Percentiles rank a stretch among this genome's conserved stretches.
phyloP scores from a whole-genome alignment of 148 eudicot genomes.

The Persicaria maculosa region DNA sequence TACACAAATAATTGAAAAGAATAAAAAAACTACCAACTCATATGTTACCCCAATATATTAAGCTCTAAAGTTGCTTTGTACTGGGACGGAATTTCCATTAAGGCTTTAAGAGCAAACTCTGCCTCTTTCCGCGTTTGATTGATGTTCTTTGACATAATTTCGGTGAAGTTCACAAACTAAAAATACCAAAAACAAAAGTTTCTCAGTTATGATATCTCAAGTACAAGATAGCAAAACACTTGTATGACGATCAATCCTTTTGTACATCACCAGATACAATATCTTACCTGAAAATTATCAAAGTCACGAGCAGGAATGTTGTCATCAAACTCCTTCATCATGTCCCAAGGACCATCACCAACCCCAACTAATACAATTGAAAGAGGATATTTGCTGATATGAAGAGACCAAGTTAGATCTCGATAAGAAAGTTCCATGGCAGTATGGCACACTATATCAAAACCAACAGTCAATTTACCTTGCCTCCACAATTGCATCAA shows the following conservation, averaged over 20 bases:
- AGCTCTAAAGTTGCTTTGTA: slow-evolving; percentile 87
- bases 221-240: slow-evolving; percentile 4
- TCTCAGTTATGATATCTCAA: slow-evolving; percentile 6
- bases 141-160: slow-evolving; percentile 71
- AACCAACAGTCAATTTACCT: slow-evolving; percentile 33
- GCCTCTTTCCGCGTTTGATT: slow-evolving; percentile 73
- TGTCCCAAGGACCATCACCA: slow-evolving; percentile 99
- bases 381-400: slow-evolving; percentile 75
- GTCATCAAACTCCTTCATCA: slow-evolving; percentile 96
- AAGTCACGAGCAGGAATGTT: slow-evolving; percentile 89
- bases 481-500: slow-evolving; percentile 81
- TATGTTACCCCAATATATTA: slow-evolving; percentile 59
- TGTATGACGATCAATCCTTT: background rate
- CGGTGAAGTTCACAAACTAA: slow-evolving; percentile 94
- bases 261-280: background rate
- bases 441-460: background rate
- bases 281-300: slow-evolving; percentile 86
- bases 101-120: slow-evolving; percentile 77
- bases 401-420: slow-evolving; percentile 14
- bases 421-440: background rate
- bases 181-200: slow-evolving; percentile 3
- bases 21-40: background rate
- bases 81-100: slow-evolving; percentile 95
- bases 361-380: slow-evolving; percentile 96
- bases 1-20: slow-evolving; percentile 3